These are phyloP conservation scores for Azolla pinnata DNA, from an alignment of 75 land plant genomes.

Conservation along the genomic window DNA sequence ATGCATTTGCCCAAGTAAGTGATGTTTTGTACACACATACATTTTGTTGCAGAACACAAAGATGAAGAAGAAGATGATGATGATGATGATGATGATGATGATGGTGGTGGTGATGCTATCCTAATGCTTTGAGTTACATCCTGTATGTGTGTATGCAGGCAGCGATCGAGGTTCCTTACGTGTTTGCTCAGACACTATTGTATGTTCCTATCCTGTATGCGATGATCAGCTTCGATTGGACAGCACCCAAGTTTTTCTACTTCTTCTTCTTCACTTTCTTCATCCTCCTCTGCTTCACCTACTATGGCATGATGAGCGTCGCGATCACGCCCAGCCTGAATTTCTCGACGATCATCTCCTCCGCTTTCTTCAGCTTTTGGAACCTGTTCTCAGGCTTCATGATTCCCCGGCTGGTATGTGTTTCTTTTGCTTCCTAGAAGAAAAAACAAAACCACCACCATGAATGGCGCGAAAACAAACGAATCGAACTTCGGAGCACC, in stretches of 20 bases:
- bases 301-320: conserved; percentile 50
- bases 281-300: conserved; percentile 35
- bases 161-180: conserved; percentile 38
- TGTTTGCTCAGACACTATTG: conserved; percentile 31
- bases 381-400: conserved; percentile 49
- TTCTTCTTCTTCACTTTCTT: conserved; percentile 32
- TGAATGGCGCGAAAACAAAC: too few species aligned
- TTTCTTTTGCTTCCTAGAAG: too few species aligned
- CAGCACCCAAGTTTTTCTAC: conserved; percentile 41
- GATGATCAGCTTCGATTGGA: conserved; percentile 47
- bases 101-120: too few species aligned
- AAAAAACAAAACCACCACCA: too few species aligned
- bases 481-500: too few species aligned
- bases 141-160: conserved; percentile 21
- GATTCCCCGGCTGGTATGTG: conserved; percentile 26
- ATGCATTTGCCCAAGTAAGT: conserved; percentile 54
- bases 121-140: neutral
- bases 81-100: too few species aligned
- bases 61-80: too few species aligned
- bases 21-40: neutral
- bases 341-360: conserved; percentile 30
- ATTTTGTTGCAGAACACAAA: too few species aligned
- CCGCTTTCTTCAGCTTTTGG: conserved; percentile 48
- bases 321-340: conserved; percentile 39
- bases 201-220: conserved; percentile 41